Percentiles rank a stretch among this genome's conserved stretches.
Evolutionary conservation across 371 early-diverging fungal genomes (phyloP).

Genomic region (Chytridiales sp.): DNA sequence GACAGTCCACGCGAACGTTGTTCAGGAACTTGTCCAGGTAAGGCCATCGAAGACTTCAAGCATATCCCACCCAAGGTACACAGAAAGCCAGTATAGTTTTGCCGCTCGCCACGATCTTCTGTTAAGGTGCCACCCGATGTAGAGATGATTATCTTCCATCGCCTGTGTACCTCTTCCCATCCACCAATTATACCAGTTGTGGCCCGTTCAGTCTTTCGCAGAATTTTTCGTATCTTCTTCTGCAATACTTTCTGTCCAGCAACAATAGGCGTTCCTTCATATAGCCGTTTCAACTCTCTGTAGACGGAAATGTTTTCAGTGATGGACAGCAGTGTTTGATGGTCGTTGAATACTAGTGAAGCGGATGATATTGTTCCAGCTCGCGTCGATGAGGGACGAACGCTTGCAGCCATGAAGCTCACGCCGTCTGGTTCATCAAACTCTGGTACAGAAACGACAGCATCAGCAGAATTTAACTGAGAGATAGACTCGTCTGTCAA

Average conservation of each 20-base stretch:
- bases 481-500: constrained; percentile 23
- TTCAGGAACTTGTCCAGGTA: no score
- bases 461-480: no score
- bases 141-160: constrained; percentile 57
- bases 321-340: constrained; percentile 43
- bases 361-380: neutral
- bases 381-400: neutral
- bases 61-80: constrained; percentile 81
- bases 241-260: constrained; percentile 73
- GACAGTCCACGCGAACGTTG: no score
- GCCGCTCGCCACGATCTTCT: constrained; percentile 64
- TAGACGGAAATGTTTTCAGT: constrained; percentile 73
- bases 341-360: neutral
- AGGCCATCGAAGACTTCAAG: no score
- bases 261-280: constrained; percentile 41
- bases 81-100: constrained; percentile 83
- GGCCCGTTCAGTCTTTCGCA: constrained; percentile 67
- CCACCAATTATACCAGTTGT: constrained; percentile 79
- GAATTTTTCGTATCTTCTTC: constrained; percentile 69
- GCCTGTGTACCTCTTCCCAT: constrained; percentile 82
- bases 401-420: no score
- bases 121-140: constrained; percentile 14
- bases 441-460: no score
- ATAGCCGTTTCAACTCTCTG: constrained; percentile 56
- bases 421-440: neutral